Conservation (phyloP, 805 yeast species). For the Lachancea cidri region DNA sequence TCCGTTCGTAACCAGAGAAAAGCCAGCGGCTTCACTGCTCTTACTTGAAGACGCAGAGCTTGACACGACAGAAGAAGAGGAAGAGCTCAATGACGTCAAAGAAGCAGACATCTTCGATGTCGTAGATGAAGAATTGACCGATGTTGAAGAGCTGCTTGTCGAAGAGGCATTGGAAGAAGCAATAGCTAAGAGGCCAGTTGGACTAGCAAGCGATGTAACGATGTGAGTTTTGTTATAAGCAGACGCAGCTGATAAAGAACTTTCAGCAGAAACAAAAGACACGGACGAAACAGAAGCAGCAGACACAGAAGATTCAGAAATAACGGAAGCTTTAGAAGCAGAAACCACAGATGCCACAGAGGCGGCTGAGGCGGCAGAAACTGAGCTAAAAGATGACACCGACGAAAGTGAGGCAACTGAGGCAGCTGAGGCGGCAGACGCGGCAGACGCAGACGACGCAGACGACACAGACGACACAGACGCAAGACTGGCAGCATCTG, state of each 20-base stretch:
- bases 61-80: neutral
- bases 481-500: slow-evolving; percentile 14
- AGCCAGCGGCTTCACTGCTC: slow-evolving; percentile 31
- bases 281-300: slow-evolving; percentile 14
- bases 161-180: slow-evolving; percentile 34
- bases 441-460: slow-evolving; percentile 14
- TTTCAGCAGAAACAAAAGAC: slow-evolving; percentile 17
- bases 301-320: slow-evolving; percentile 20
- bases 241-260: slow-evolving; percentile 13
- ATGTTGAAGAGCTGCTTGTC: slow-evolving; percentile 19
- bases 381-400: slow-evolving; percentile 15
- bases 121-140: slow-evolving; percentile 17
- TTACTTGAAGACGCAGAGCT: neutral
- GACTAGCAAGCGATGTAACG: slow-evolving; percentile 26
- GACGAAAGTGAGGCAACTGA: slow-evolving; percentile 22
- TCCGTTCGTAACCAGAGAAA: slow-evolving; percentile 25
- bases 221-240: slow-evolving; percentile 7
- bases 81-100: slow-evolving; percentile 16
- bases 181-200: slow-evolving; percentile 38
- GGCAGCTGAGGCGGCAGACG: slow-evolving; percentile 17
- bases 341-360: slow-evolving; percentile 9
- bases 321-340: slow-evolving; percentile 20
- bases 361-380: slow-evolving; percentile 19
- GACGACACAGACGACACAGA: slow-evolving; percentile 20
- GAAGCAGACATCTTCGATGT: slow-evolving; percentile 10